phyloP scores from a whole-genome alignment of 345 rosid species.

The Leavenworthia alabamica region DNA sequence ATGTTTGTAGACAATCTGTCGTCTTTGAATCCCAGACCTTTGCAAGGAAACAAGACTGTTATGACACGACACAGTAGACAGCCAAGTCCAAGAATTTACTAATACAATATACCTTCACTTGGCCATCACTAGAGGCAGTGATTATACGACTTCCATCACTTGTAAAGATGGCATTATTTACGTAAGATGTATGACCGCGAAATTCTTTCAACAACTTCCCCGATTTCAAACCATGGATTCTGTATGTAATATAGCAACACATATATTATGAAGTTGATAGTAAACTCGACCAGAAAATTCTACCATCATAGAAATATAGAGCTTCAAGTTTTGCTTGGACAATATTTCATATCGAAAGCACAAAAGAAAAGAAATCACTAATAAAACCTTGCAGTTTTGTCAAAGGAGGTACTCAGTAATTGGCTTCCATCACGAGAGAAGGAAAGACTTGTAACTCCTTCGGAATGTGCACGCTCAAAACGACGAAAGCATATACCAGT shows the following conservation, averaged over 20 bases:
- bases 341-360: background rate
- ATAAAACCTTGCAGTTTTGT: slow-evolving; percentile 73
- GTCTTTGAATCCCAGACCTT: slow-evolving; percentile 97
- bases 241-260: slow-evolving; percentile 26
- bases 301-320: background rate
- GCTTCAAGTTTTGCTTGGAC: background rate
- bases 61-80: slow-evolving; percentile 13
- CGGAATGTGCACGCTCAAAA: slow-evolving; percentile 87
- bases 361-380: background rate
- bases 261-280: background rate
- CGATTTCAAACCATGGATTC: slow-evolving; percentile 95
- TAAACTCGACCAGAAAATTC: background rate
- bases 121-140: slow-evolving; percentile 79
- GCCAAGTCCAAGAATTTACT: background rate
- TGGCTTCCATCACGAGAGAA: slow-evolving; percentile 99
- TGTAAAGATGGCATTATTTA: slow-evolving; percentile 89
- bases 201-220: slow-evolving; percentile 95
- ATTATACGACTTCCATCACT: slow-evolving; percentile 80
- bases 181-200: slow-evolving; percentile 69
- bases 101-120: slow-evolving; percentile 46
- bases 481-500: slow-evolving; percentile 93
- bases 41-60: slow-evolving; percentile 9
- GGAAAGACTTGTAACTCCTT: slow-evolving; percentile 84
- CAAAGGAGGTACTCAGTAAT: slow-evolving; percentile 90
- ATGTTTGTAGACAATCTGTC: slow-evolving; percentile 91